Percentiles rank a stretch among this genome's conserved stretches.
phyloP scores from a whole-genome alignment of 345 rosid genomes.

The Pelargonium nanum region DNA sequence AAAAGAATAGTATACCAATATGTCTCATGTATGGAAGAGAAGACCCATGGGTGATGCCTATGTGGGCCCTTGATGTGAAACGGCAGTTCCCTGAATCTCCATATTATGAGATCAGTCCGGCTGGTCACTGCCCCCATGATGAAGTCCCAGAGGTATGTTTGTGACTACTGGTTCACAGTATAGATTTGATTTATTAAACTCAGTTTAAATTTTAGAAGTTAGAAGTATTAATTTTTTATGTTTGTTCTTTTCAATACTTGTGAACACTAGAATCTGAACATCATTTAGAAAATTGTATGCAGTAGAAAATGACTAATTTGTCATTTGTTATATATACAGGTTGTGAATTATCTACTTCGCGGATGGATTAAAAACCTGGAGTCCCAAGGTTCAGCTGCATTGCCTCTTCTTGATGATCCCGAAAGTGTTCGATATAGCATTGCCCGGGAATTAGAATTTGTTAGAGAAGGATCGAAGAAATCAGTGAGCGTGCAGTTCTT shows the following conservation, averaged over 20 bases:
- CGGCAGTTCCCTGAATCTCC: constrained; percentile 62
- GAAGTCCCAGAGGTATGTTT: constrained; percentile 98
- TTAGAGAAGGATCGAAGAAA: constrained; percentile 52
- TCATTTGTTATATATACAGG: constrained; percentile 35
- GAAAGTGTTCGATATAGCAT: constrained; percentile 28
- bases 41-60: constrained; percentile 96
- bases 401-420: constrained; percentile 51
- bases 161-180: no score
- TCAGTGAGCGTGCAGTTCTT: constrained; percentile 36
- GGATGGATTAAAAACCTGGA: constrained; percentile 84
- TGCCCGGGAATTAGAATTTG: constrained; percentile 50
- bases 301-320: background rate
- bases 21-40: constrained; percentile 90
- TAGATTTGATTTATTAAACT: background rate
- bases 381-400: constrained; percentile 37
- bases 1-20: constrained; percentile 39
- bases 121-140: constrained; percentile 99
- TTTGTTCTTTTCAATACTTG: no score
- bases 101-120: constrained; percentile 90
- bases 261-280: no score
- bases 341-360: constrained; percentile 62
- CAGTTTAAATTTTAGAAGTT: no score
- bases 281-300: no score
- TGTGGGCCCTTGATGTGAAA: constrained; percentile 80
- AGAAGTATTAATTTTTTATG: no score